Conservation (phyloP, 257 asterid genomes). For the Agastache rugosa region DNA sequence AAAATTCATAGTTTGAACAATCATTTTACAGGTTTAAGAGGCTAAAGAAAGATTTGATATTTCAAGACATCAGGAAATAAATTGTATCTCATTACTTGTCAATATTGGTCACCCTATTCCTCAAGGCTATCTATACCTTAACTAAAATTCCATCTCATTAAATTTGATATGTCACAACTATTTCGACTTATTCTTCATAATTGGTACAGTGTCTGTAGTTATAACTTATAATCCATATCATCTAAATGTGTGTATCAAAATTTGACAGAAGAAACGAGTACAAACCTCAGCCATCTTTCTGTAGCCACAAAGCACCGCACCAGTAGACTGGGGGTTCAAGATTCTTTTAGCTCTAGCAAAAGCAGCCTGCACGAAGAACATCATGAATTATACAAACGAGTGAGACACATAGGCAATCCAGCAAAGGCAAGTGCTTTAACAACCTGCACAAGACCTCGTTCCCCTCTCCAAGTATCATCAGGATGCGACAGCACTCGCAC, state of each 20-base stretch:
- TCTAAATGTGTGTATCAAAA: neutral
- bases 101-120: neutral
- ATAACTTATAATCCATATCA: neutral
- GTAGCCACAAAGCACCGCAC: slow-evolving; percentile 92
- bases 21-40: neutral
- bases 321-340: slow-evolving; percentile 68
- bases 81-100: neutral
- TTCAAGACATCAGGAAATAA: neutral
- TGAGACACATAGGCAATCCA: neutral
- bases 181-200: neutral
- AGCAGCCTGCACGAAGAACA: slow-evolving; percentile 68
- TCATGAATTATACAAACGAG: neutral
- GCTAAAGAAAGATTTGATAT: neutral
- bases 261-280: slow-evolving; percentile 6
- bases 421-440: slow-evolving; percentile 24
- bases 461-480: slow-evolving; percentile 80
- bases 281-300: slow-evolving; percentile 92
- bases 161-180: neutral
- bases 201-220: neutral
- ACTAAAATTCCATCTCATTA: neutral
- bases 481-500: slow-evolving; percentile 88
- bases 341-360: slow-evolving; percentile 71
- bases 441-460: slow-evolving; percentile 87
- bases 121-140: neutral
- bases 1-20: neutral